Evolutionary conservation across 306 rosid genomes (phyloP).

Genomic region (Castanea crenata): DNA sequence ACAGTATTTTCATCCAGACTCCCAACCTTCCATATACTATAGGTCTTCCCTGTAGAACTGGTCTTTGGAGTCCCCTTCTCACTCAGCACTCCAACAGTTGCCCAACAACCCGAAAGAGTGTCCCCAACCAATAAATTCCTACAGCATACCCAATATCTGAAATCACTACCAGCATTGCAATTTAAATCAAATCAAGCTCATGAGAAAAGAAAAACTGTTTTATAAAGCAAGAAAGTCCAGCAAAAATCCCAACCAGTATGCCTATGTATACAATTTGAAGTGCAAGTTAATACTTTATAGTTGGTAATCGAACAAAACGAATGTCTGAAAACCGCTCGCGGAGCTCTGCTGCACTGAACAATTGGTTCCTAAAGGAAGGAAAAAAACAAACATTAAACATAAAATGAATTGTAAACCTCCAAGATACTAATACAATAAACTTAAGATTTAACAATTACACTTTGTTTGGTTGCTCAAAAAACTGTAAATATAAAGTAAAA

Average conservation of each 20-base stretch:
- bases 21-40: slow-evolving; percentile 68
- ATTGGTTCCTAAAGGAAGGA: slow-evolving; percentile 51
- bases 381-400: background rate
- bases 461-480: background rate
- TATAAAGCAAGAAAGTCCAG: background rate
- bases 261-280: slow-evolving; percentile 5
- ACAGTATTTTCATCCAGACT: slow-evolving; percentile 66
- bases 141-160: slow-evolving; percentile 9
- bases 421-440: background rate
- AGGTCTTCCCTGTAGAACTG: slow-evolving; percentile 71
- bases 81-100: slow-evolving; percentile 76
- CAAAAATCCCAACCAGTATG: background rate
- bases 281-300: slow-evolving; percentile 55
- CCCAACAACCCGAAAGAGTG: slow-evolving; percentile 77
- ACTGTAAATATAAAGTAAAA: background rate
- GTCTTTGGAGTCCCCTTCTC: slow-evolving; percentile 70
- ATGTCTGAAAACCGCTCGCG: slow-evolving; percentile 64
- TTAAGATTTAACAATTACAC: background rate
- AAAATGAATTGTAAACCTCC: too few species aligned
- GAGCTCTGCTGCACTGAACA: slow-evolving; percentile 54
- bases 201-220: background rate
- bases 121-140: slow-evolving; percentile 82
- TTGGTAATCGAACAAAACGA: slow-evolving; percentile 74
- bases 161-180: slow-evolving; percentile 1
- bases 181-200: background rate